Evolutionary conservation across 73 alveolate species (phyloP).

Genomic region (Breviolum minutum): DNA sequence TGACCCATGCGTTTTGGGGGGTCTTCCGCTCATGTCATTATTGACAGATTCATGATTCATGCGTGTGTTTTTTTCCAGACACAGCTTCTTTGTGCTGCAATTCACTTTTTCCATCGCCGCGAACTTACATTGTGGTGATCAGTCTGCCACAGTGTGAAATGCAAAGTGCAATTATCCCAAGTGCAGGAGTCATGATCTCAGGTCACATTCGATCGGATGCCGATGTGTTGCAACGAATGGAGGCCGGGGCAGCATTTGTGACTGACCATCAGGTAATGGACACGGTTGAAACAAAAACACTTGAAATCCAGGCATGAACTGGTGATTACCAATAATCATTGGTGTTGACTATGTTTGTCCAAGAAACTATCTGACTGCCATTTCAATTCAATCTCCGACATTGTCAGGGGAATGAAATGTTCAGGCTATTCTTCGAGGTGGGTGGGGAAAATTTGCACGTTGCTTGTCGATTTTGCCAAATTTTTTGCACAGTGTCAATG

Average conservation of each 20-base stretch:
- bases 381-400: neutral
- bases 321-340: no score
- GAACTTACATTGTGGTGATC: neutral
- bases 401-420: constrained; percentile 86
- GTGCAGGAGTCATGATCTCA: neutral
- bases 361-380: neutral
- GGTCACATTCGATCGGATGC: constrained; percentile 92
- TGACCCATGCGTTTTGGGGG: no score
- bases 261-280: neutral
- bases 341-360: no score
- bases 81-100: constrained; percentile 80
- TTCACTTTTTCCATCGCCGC: constrained; percentile 75
- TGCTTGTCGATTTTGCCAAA: neutral
- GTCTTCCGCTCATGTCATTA: no score
- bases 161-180: neutral
- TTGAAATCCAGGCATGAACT: no score
- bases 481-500: neutral
- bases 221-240: constrained; percentile 92
- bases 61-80: constrained; percentile 1
- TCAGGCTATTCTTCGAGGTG: constrained; percentile 93
- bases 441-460: neutral
- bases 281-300: no score
- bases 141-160: neutral
- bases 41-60: no score
- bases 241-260: neutral